Base-by-base conservation (phyloP, 2,329 filamentous ascomycete genomes). In the Fusarium odoratissimum region DNA sequence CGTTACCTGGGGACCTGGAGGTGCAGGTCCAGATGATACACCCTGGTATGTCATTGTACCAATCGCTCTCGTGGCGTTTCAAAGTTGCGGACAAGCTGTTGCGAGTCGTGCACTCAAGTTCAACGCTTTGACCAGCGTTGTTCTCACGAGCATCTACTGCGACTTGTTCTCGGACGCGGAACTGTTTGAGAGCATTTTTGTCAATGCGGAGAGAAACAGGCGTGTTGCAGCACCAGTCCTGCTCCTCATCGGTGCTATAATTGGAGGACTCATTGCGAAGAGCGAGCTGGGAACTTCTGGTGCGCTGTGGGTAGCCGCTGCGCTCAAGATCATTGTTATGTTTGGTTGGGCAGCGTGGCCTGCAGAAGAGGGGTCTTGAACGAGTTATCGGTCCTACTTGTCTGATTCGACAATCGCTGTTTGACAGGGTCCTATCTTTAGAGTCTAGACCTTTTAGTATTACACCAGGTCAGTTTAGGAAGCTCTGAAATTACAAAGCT, bases 71-170 rank as follows among this genome's bases (percentile, higher is more conserved):
- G 86, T 95, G 10, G 91, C 92, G 4, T 93, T 95, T 76, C 93
- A 95, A 83, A 91, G 90, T 71, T 92, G 91, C 60, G 93, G 93
- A 0, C 93, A 95, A 79, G 92, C 93, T 2, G 91, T 95, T n/a
- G 89, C 89, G 0, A 93, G 91, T 75, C 84, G 93, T 7, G 90
- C 92, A 0, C 81, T 95, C 67, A 88, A 90, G 75, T 92, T 91
- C 78, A 91, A 90, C 64, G 89, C 91, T 5, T 83, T 95, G 25
- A 95, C 93, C 0, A 94, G 91, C 69, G 93, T 95, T 21, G 93
- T 95, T 6, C 82, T 96, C 66, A 95, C 93, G 2, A 94, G 92
- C 78, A 91, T 93, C 69, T 95, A 95, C 83, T 95, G 92, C 78
- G 93, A 95, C 79, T 78, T 95, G 25, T 94, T 94, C 74, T 92